These are phyloP conservation scores for Colletotrichum aenigma DNA, from an alignment of 2,329 filamentous ascomycete genomes.

Conservation along the genomic window DNA sequence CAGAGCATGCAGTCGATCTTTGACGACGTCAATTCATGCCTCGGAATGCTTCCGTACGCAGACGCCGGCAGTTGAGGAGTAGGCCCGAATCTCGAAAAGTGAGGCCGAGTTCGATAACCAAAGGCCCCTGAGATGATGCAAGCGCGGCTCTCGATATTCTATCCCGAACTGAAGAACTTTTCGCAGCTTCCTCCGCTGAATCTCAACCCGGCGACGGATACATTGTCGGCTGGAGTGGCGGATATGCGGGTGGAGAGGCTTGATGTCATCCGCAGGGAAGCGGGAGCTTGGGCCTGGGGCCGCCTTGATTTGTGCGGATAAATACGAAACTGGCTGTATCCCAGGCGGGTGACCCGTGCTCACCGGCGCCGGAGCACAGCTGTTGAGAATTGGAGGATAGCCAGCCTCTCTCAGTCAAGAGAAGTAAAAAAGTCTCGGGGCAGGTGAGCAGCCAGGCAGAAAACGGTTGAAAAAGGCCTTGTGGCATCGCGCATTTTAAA, in stretches of 20 bases:
- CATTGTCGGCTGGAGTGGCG: background rate
- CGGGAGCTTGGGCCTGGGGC: constrained; percentile 17
- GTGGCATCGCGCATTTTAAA: background rate
- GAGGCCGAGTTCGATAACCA: background rate
- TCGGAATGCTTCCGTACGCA: background rate
- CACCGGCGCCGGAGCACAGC: background rate
- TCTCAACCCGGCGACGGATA: constrained; percentile 11
- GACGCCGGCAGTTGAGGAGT: background rate
- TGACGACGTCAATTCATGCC: background rate
- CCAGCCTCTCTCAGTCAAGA: background rate
- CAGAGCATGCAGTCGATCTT: background rate
- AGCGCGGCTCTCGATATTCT: background rate
- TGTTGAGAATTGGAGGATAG: background rate
- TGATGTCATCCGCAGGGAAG: constrained; percentile 21
- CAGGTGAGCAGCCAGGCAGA: background rate
- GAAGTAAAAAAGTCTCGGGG: background rate
- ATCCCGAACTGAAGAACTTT: background rate
- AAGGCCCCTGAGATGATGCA: background rate
- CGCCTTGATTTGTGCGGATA: constrained; percentile 22
- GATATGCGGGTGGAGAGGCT: constrained; percentile 19
- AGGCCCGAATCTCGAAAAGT: background rate
- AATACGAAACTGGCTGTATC: constrained; percentile 17
- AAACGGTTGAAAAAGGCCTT: background rate
- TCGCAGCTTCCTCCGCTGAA: constrained; percentile 18
- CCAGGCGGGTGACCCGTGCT: background rate